Evolutionary conservation across 768 basidiomycete genomes (phyloP).

Genomic region (Agaricus blazei): DNA sequence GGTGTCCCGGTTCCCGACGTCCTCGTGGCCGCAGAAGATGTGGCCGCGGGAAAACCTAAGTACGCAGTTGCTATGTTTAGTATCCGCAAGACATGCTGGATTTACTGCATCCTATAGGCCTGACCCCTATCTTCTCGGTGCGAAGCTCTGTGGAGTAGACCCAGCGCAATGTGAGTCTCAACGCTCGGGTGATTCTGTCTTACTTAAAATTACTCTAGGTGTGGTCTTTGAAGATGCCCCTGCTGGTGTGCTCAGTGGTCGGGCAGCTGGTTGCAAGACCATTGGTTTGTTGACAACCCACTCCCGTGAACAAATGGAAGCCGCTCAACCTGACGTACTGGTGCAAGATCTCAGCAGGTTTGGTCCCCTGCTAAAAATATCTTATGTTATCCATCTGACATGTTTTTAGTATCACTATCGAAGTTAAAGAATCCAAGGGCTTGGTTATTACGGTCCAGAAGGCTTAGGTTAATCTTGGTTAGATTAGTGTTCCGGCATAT

Average conservation of each 20-base stretch:
- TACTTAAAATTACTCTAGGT: slow-evolving; percentile 31
- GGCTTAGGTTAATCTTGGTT: neutral
- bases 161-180: slow-evolving; percentile 52
- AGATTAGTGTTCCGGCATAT: neutral
- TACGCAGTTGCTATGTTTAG: neutral
- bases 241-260: slow-evolving; percentile 74
- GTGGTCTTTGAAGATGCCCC: slow-evolving; percentile 93
- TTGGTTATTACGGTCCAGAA: slow-evolving; percentile 12
- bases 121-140: slow-evolving; percentile 88
- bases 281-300: slow-evolving; percentile 84
- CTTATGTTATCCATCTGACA: neutral
- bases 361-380: slow-evolving; percentile 9
- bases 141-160: slow-evolving; percentile 60
- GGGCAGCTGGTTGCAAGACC: slow-evolving; percentile 78
- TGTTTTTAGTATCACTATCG: slow-evolving; percentile 6
- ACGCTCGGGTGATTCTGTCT: neutral
- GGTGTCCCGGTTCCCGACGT: slow-evolving; percentile 66
- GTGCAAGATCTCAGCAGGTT: slow-evolving; percentile 71
- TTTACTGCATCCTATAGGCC: slow-evolving; percentile 31
- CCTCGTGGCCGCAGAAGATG: slow-evolving; percentile 82
- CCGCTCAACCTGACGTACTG: slow-evolving; percentile 58
- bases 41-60: slow-evolving; percentile 74
- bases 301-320: slow-evolving; percentile 60
- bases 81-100: neutral
- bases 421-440: slow-evolving; percentile 8